A percentile compares a stretch with the other conserved stretches of the same genome.
Evolutionary conservation across 2,329 filamentous ascomycete genomes (phyloP).

Genomic region (Microsporum canis): DNA sequence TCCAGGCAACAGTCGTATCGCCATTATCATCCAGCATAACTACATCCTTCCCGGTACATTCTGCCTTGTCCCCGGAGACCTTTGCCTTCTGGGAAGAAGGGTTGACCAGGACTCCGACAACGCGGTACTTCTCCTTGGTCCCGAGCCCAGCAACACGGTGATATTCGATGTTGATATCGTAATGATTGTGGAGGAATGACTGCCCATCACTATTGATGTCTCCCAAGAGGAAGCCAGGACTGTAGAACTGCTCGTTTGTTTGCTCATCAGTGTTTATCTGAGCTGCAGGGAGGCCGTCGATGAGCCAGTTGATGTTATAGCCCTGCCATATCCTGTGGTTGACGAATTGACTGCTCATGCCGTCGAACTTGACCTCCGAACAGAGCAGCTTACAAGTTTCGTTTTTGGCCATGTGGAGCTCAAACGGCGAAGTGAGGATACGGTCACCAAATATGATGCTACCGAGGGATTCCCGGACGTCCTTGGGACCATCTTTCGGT

Average conservation of each 20-base stretch:
- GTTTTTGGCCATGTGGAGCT: conserved; percentile 75
- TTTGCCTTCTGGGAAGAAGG: conserved; percentile 57
- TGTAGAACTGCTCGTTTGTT: conserved; percentile 72
- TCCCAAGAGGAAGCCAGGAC: conserved; percentile 78
- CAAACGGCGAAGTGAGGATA: conserved; percentile 92
- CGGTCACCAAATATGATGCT: conserved; percentile 96
- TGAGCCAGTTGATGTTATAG: conserved; percentile 90
- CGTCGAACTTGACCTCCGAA: conserved; percentile 52
- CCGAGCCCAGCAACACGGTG: conserved; percentile 57
- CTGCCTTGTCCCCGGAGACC: conserved; percentile 39
- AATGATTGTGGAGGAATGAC: conserved; percentile 78
- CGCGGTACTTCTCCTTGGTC: conserved; percentile 55
- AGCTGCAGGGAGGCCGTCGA: conserved; percentile 86
- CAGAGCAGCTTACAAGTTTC: conserved; percentile 80
- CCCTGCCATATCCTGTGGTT: conserved; percentile 71
- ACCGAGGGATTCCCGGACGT: conserved; percentile 78
- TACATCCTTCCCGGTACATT: conserved; percentile 52
- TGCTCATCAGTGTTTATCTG: conserved; percentile 67
- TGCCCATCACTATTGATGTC: conserved; percentile 41
- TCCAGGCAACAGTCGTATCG: conserved; percentile 64
- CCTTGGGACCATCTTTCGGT: conserved; percentile 62
- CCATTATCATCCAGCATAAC: conserved; percentile 55
- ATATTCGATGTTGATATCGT: conserved; percentile 87
- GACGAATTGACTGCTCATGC: conserved; percentile 61
- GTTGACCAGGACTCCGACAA: conserved; percentile 84